Percentiles rank a stretch among this genome's conserved stretches.
phyloP scores from a whole-genome alignment of 1,284 basidiomycete species.

The Sparassis latifolia region DNA sequence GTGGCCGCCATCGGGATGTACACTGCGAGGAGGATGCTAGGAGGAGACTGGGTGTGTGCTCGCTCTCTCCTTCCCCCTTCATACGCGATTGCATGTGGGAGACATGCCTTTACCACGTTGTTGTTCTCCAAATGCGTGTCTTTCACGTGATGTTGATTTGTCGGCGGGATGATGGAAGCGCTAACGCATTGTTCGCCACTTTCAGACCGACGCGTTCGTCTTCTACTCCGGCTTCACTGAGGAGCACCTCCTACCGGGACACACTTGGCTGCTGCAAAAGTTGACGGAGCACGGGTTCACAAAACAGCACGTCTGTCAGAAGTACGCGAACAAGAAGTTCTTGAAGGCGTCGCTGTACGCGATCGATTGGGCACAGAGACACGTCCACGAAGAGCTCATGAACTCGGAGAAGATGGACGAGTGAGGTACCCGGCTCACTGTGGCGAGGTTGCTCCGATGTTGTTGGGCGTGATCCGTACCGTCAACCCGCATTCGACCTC shows the following conservation, averaged over 20 bases:
- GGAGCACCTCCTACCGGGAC: constrained; percentile 81
- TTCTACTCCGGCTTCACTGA: constrained; percentile 94
- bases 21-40: constrained; percentile 86
- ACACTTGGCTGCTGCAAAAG: constrained; percentile 81
- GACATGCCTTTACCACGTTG: constrained; percentile 15
- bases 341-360: constrained; percentile 79
- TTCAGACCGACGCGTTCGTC: constrained; percentile 84
- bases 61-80: constrained; percentile 11
- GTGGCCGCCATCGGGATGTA: constrained; percentile 99
- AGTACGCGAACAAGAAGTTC: constrained; percentile 97
- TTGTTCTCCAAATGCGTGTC: constrained; percentile 16
- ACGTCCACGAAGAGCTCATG: constrained; percentile 20
- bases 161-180: not conserved
- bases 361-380: constrained; percentile 54
- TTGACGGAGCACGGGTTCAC: constrained; percentile 79
- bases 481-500: constrained; percentile 4
- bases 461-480: not conserved
- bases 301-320: constrained; percentile 87
- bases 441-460: no score
- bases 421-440: not conserved
- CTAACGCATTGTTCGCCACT: constrained; percentile 23
- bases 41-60: constrained; percentile 84
- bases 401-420: constrained; percentile 41
- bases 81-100: constrained; percentile 20
- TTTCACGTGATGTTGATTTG: constrained; percentile 44